Conservation (phyloP, 192 early-diverging fungal genomes). For the Umbelopsis isabellina region DNA sequence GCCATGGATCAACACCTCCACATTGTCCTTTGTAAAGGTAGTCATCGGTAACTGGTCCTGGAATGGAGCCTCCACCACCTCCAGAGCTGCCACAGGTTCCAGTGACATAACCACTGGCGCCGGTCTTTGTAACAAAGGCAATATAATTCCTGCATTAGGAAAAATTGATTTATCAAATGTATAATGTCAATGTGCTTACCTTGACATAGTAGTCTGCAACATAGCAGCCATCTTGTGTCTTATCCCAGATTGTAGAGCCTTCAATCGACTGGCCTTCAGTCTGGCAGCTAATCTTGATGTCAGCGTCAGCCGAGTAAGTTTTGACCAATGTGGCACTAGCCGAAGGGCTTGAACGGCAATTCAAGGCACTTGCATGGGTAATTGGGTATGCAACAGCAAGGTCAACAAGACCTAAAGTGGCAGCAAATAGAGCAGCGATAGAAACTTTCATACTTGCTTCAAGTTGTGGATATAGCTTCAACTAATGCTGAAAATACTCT, state of each 20-base stretch:
- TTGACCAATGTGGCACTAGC: slow-evolving; percentile 36
- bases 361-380: slow-evolving; percentile 35
- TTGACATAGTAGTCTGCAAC: slow-evolving; percentile 48
- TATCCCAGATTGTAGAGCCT: slow-evolving; percentile 45
- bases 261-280: slow-evolving; percentile 30
- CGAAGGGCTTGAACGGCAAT: slow-evolving; percentile 45
- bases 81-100: neutral
- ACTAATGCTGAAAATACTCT: too few species aligned
- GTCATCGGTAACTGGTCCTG: slow-evolving; percentile 44
- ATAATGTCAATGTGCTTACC: neutral
- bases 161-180: too few species aligned
- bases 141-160: too few species aligned
- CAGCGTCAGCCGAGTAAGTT: slow-evolving; percentile 38
- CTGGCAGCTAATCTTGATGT: slow-evolving; percentile 49
- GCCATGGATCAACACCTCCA: slow-evolving; percentile 36
- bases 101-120: neutral
- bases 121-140: neutral
- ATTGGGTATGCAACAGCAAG: slow-evolving; percentile 38
- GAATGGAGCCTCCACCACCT: slow-evolving; percentile 20
- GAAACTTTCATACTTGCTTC: neutral
- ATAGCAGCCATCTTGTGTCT: slow-evolving; percentile 49
- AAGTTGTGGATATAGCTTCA: neutral
- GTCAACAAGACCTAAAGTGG: slow-evolving; percentile 29
- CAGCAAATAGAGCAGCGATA: neutral
- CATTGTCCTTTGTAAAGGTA: slow-evolving; percentile 27